Evolutionary conservation across 2,329 filamentous ascomycete genomes (phyloP).

Genomic region (Fusarium odoratissimum): DNA sequence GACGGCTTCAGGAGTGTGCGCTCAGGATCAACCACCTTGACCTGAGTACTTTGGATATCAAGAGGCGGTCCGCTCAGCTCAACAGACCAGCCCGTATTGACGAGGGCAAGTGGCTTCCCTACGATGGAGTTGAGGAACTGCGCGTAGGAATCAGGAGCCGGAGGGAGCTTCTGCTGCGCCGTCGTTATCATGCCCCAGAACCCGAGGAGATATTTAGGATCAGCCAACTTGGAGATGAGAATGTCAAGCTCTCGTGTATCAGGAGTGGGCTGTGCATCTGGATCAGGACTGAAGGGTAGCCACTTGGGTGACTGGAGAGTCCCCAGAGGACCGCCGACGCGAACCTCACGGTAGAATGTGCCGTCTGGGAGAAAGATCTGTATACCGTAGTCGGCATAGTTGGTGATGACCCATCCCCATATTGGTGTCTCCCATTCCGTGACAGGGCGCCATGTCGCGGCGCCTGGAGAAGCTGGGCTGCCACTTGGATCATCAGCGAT

Average conservation of each 20-base stretch:
- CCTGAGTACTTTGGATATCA: slow-evolving; percentile 34
- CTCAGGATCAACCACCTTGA: background rate
- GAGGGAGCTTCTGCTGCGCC: slow-evolving; percentile 40
- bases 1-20: background rate
- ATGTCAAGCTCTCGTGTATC: slow-evolving; percentile 46
- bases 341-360: slow-evolving; percentile 56
- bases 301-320: slow-evolving; percentile 43
- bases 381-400: slow-evolving; percentile 55
- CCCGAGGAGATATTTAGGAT: slow-evolving; percentile 44
- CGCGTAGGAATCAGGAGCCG: slow-evolving; percentile 51
- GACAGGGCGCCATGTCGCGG: slow-evolving; percentile 13
- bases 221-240: slow-evolving; percentile 40
- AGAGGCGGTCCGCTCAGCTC: slow-evolving; percentile 43
- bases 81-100: slow-evolving; percentile 53
- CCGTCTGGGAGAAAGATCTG: slow-evolving; percentile 57
- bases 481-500: background rate
- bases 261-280: background rate
- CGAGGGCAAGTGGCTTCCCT: slow-evolving; percentile 56
- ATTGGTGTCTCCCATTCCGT: slow-evolving; percentile 55
- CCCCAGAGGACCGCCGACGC: slow-evolving; percentile 49
- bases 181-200: slow-evolving; percentile 53
- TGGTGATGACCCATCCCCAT: slow-evolving; percentile 56
- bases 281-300: slow-evolving; percentile 49
- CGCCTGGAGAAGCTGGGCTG: fast-evolving
- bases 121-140: slow-evolving; percentile 51